Evolutionary conservation across 192 early-diverging fungal genomes (phyloP), one percentile per base, ranked within the genome.

Genomic region (Podila epigama): DNA sequence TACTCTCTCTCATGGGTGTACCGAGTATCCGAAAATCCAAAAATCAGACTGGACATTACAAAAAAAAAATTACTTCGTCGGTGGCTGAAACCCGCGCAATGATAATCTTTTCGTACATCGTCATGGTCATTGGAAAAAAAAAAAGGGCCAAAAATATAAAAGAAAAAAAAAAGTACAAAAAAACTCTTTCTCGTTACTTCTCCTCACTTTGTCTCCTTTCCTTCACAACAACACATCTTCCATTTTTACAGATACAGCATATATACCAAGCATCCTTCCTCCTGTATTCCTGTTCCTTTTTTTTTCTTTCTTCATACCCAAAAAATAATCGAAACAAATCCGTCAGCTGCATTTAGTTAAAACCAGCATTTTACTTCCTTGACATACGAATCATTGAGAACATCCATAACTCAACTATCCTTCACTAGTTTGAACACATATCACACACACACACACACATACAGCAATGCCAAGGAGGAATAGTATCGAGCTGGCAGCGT

Each of bases 401-500:
- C n/a, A n/a, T n/a, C n/a, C n/a, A n/a, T n/a, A n/a, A n/a, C n/a
- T n/a, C n/a, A n/a, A n/a, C n/a, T n/a, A n/a, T n/a, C n/a, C n/a
- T n/a, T n/a, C n/a, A n/a, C n/a, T n/a, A n/a, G n/a, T n/a, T n/a
- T n/a, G n/a, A n/a, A 48, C 8, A 0, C 51, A 25, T 25, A 1
- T 22, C 25, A 16, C 12, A 54, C 25, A 25, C 61, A 27, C 11
- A 51, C 50, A 40, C 22, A 44, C 15, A 63, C 15, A 34, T 9
- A 48, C 0, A 5, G 10, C 28, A 25, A 70, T 70, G 60, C n/a
- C 68, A 57, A 40, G 53, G 32, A 55, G 58, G 29, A 53, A 67
- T 48, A 67, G 64, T 34, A 67, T 75, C 31, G 64, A 75, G 25
- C 32, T 63, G 60, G 51, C 40, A 18, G 27, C 48, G 4, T 48